Base-by-base conservation (phyloP, 495 filamentous ascomycete species). In the Penicillium parvum region DNA sequence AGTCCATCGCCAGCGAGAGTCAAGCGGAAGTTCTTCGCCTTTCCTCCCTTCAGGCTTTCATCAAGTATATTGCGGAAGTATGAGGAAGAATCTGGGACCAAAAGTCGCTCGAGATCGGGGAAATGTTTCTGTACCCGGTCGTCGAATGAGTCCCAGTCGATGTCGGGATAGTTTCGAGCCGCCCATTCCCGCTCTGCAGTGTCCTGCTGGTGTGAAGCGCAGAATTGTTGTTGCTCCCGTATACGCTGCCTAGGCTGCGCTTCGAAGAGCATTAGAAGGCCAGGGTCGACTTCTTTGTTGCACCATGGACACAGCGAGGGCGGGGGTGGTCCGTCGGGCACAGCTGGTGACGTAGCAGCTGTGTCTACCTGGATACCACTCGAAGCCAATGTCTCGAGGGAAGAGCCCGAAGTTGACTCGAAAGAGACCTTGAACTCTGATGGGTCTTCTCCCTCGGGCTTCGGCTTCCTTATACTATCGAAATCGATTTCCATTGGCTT, bases 71-170 rank as follows among this genome's bases (percentile, higher is more conserved):
- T 71, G 20, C 80, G 67, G 51, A 83, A 94, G 45, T 81, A 72
- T 3, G 82, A 90, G 10, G 53, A 36, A 16, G 57, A 58, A 11
- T 63, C 72, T 1, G 78, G 75, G 32, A 76, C 64, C 11, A 96
- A 60, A 12, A 95, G 62, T 16, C 58, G 61, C 22, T 74, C 67
- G 1, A 96, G 55, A 18, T 72, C 67, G 0, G 53, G 33, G 30
- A 79, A 71, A 50, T 85, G 73, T n/a, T 57, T 47, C 14, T 65
- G 53, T 8, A 94, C 73, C 16, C 90, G 76, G n/a, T 55, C 45
- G n/a, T 79, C 73, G 21, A 97, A 74, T 2, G 45, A 53, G 1
- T 64, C 57, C 91, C 91, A 97, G 46, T 90, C 63, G 49, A 96
- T 90, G 0, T 68, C 59, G 2, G 91, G 92, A 61, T 94, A 96